Percentiles rank a stretch among this genome's conserved stretches.
Evolutionary conservation across 208 protist species (phyloP).

Genomic region (Trichomonas gallinae): DNA sequence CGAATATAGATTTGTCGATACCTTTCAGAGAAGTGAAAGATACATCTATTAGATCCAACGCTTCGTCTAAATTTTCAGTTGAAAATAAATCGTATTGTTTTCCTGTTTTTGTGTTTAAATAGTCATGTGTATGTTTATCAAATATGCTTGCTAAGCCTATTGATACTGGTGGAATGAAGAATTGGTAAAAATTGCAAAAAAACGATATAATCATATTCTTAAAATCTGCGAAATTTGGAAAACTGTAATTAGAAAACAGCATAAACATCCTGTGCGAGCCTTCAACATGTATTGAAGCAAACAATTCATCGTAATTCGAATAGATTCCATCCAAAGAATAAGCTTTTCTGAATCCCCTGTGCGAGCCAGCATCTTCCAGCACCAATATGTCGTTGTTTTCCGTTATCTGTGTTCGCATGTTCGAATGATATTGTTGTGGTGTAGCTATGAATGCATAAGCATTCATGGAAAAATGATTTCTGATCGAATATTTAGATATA

Average conservation of each 20-base stretch:
- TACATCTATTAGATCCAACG: not conserved
- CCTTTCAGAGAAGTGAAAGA: not conserved
- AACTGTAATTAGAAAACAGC: not conserved
- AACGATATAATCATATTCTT: not conserved
- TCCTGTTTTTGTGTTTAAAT: not conserved
- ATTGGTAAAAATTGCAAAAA: not conserved
- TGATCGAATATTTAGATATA: too few relatives aligned
- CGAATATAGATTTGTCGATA: not conserved
- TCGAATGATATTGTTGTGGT: not conserved
- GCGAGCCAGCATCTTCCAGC: not conserved
- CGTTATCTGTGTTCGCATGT: not conserved
- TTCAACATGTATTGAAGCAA: not conserved
- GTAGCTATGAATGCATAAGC: not conserved
- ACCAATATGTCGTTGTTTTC: not conserved
- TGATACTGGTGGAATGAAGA: not conserved
- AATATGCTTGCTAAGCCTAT: not conserved
- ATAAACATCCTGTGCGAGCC: not conserved
- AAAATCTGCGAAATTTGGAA: not conserved
- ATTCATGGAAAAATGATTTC: not conserved
- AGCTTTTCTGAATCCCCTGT: not conserved
- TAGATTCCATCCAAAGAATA: not conserved
- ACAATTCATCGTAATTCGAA: not conserved
- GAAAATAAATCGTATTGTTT: not conserved
- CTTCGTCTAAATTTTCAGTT: not conserved
- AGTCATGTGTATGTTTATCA: not conserved